phyloP scores from a whole-genome alignment of 148 eudicot genomes.

The Camellia sinensis region DNA sequence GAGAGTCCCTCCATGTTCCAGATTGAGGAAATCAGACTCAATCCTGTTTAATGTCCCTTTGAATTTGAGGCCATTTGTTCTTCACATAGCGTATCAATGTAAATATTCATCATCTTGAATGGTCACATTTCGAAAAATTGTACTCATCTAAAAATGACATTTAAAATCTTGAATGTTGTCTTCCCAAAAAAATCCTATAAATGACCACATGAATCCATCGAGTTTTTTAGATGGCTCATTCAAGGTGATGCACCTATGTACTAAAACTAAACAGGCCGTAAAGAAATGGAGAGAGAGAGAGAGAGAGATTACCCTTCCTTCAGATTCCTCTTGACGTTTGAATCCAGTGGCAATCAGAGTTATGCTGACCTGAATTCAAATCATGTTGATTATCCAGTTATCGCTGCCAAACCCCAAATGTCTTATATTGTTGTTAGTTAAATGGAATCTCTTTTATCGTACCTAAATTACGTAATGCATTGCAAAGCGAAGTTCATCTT shows the following conservation, averaged over 20 bases:
- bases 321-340: constrained; percentile 28
- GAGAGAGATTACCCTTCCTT: constrained; percentile 15
- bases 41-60: background rate
- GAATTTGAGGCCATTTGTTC: background rate
- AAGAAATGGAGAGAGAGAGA: background rate
- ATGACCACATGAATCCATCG: background rate
- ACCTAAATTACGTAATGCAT: background rate
- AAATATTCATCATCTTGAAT: background rate
- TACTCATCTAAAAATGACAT: background rate
- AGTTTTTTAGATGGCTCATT: background rate
- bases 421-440: no score
- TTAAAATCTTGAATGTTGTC: background rate
- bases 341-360: constrained; percentile 34
- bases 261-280: background rate
- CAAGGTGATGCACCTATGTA: background rate
- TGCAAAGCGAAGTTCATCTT: background rate
- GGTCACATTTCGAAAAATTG: background rate
- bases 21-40: background rate
- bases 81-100: background rate
- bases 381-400: background rate
- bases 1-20: background rate
- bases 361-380: constrained; percentile 25
- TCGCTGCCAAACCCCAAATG: no score
- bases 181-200: background rate
- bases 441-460: no score